phyloP scores from a whole-genome alignment of 2,329 filamentous ascomycete species.

The Neonectria magnoliae region DNA sequence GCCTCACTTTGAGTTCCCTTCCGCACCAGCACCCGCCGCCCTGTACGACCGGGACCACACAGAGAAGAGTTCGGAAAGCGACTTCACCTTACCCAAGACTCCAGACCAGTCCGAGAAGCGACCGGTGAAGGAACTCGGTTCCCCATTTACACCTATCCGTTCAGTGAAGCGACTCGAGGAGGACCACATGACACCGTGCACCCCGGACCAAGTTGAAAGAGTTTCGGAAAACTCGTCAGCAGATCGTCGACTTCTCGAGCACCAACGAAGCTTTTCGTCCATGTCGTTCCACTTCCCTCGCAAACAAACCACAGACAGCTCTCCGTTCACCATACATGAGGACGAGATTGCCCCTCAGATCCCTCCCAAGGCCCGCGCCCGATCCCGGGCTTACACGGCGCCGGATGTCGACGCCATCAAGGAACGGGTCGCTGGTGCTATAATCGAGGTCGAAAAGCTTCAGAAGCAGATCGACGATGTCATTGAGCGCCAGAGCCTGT shows the following conservation, averaged over 20 bases:
- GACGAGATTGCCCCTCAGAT: slow-evolving; percentile 47
- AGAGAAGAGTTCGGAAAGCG: slow-evolving; percentile 33
- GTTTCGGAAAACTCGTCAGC: slow-evolving; percentile 9
- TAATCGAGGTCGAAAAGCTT: slow-evolving; percentile 67
- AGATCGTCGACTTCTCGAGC: slow-evolving; percentile 45
- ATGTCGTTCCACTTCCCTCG: slow-evolving; percentile 67
- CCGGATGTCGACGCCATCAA: slow-evolving; percentile 62
- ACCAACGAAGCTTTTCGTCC: slow-evolving; percentile 60
- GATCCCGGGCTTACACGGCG: slow-evolving; percentile 56
- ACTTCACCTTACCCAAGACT: slow-evolving; percentile 1
- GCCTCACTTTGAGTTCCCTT: slow-evolving; percentile 58
- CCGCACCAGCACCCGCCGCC: slow-evolving; percentile 50
- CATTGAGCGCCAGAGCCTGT: slow-evolving; percentile 69
- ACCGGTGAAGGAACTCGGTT: slow-evolving; percentile 4
- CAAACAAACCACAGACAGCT: slow-evolving; percentile 47
- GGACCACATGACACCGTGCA: neutral
- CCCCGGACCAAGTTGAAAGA: slow-evolving; percentile 2
- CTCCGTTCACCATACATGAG: slow-evolving; percentile 36
- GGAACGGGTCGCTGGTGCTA: slow-evolving; percentile 64
- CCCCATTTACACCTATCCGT: slow-evolving; percentile 12
- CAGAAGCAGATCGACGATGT: slow-evolving; percentile 69
- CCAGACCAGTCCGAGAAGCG: slow-evolving; percentile 10
- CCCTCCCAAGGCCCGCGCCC: slow-evolving; percentile 53
- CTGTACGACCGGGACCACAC: slow-evolving; percentile 45
- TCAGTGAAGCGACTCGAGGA: slow-evolving; percentile 1